Base-by-base conservation (phyloP, 139 green algal genomes). In the Asterochloris sp. region DNA sequence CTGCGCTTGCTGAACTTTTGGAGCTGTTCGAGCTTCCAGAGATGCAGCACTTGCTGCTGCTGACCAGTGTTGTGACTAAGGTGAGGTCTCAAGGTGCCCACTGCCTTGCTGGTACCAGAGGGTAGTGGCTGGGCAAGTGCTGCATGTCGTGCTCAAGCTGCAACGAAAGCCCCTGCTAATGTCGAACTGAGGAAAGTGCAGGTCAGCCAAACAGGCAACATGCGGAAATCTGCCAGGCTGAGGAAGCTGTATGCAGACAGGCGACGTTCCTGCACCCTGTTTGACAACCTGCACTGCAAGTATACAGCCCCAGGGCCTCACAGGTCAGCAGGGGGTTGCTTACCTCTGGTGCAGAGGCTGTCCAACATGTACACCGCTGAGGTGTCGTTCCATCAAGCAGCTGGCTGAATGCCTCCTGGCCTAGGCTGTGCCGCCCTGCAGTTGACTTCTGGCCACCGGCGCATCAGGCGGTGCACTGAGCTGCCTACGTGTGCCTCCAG, bases 21-120 rank as follows among this genome's bases (percentile, higher is more conserved):
- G 88, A 93, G 27, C 17, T 93, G 16, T 90, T 90, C 27, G 85
- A 93, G 84, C 89, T 92, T 60, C 80, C 78, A 83, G 78, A 83
- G 47, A 23, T 83, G 66, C 67, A 77, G 23, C 19, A 73, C 38
- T n/a, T 77, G 19, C 21, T 83, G 24, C 66, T 77, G 28, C 17
- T 77, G 11, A 83, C 29, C 19, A 83, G 78, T 23, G 47, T 62
- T 68, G 21, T 83, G 2, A 47, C 63, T 12, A 47, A 76, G 78
- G 78, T 83, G 69, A 26, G 61, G 10, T 64, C 11, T 21, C 14
- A 63, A 12, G 24, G 4, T 11, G 27, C 19, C n/a, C n/a, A 6
- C 16, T 54, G 16, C 69, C 12, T 38, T 24, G 14, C 24, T 29
- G 19, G n/a, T 21, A 38, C 26, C 71, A 76, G 1, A 38, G n/a